These are phyloP conservation scores for Irpex rosettiformis DNA, from an alignment of 1,284 basidiomycete genomes.

Conservation along the genomic window DNA sequence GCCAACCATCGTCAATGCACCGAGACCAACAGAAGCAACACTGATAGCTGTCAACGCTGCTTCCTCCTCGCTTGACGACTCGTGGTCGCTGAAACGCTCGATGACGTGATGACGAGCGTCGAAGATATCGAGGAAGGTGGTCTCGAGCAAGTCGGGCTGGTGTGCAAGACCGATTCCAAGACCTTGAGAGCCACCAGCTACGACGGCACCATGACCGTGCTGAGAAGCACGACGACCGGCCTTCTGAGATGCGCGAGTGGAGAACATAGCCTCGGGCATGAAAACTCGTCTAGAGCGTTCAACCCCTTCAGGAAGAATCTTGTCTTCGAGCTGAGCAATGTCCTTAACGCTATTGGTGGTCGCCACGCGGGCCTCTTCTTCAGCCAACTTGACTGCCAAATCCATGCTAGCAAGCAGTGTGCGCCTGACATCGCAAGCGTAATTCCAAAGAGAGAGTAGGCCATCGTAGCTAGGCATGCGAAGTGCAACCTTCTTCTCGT, in stretches of 20 bases:
- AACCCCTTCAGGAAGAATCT: constrained; percentile 80
- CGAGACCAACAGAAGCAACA: constrained; percentile 74
- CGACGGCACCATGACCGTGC: constrained; percentile 39
- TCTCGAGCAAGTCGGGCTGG: constrained; percentile 67
- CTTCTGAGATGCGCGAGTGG: constrained; percentile 45
- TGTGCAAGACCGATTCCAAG: constrained; percentile 75
- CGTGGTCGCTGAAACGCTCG: constrained; percentile 56
- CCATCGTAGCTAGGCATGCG: constrained; percentile 87
- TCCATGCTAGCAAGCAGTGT: constrained; percentile 84
- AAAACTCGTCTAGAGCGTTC: constrained; percentile 83
- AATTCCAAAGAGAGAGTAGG: constrained; percentile 84
- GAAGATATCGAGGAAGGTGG: constrained; percentile 81
- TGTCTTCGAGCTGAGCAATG: constrained; percentile 72
- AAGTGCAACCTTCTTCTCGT: constrained; percentile 33
- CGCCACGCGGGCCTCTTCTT: constrained; percentile 77
- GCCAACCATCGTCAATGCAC: constrained; percentile 87
- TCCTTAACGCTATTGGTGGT: constrained; percentile 71
- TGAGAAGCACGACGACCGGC: constrained; percentile 43
- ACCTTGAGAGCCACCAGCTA: constrained; percentile 70
- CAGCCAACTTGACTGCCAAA: constrained; percentile 75
- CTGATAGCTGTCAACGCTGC: constrained; percentile 66
- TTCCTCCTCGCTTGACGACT: constrained; percentile 43
- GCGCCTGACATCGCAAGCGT: constrained; percentile 80
- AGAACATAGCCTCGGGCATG: constrained; percentile 97
- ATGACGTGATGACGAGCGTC: constrained; percentile 83